phyloP scores from a whole-genome alignment of 805 yeast species.

The Candida rishiriensis region DNA sequence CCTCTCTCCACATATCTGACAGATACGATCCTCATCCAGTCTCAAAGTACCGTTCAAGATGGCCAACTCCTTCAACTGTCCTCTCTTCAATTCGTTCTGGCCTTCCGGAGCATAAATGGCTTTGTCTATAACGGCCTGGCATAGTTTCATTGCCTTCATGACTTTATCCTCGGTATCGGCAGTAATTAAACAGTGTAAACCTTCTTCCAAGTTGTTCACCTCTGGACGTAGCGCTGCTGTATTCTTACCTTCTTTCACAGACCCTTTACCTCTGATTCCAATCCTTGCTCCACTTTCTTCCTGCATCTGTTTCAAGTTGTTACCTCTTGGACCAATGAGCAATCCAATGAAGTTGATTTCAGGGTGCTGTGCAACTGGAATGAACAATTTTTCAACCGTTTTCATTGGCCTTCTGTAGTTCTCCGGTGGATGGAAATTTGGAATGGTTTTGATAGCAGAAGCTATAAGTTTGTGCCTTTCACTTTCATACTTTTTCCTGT shows the following conservation, averaged over 20 bases:
- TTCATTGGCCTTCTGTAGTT: constrained; percentile 64
- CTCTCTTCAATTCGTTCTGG: constrained; percentile 85
- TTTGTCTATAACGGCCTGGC: constrained; percentile 71
- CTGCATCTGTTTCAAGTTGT: constrained; percentile 76
- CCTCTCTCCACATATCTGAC: constrained; percentile 58
- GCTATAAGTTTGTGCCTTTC: constrained; percentile 82
- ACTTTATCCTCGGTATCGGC: constrained; percentile 79
- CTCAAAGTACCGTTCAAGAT: constrained; percentile 90
- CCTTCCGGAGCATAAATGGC: constrained; percentile 91
- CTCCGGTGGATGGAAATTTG: constrained; percentile 74
- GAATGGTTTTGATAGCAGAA: constrained; percentile 63
- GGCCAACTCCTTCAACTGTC: constrained; percentile 88
- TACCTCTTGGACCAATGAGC: constrained; percentile 92
- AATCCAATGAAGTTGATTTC: constrained; percentile 90
- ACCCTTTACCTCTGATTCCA: constrained; percentile 92
- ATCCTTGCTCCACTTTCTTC: constrained; percentile 83
- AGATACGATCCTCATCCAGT: constrained; percentile 57
- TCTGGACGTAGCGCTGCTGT: constrained; percentile 42
- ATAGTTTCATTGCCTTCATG: constrained; percentile 65
- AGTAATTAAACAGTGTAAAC: constrained; percentile 80
- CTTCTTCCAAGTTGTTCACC: constrained; percentile 65
- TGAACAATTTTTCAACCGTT: constrained; percentile 73
- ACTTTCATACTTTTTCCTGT: constrained; percentile 56
- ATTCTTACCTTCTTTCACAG: constrained; percentile 86
- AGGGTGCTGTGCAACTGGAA: constrained; percentile 85